Conservation (phyloP, 2,329 filamentous ascomycete species). For the Aspergillus fijiensis region DNA sequence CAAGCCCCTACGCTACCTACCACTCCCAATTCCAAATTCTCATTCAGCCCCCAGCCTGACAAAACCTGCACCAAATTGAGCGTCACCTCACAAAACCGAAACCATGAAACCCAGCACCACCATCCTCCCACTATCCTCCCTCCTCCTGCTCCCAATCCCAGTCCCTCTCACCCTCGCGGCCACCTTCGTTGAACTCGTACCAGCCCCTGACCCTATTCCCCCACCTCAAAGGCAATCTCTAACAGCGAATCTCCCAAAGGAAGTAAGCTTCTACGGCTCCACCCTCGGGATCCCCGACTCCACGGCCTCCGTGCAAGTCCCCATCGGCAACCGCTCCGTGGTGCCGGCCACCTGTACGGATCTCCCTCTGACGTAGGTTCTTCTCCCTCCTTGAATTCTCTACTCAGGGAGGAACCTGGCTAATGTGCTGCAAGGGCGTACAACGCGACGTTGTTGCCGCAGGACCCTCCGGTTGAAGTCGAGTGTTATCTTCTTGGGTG, state of each 20-base stretch:
- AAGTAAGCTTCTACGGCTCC: not conserved
- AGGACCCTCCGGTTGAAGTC: not conserved
- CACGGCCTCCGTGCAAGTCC: not conserved
- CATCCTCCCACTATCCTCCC: not conserved
- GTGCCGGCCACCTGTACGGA: not conserved
- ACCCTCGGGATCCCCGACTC: not conserved
- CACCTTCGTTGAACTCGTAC: not conserved
- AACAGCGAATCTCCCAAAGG: not conserved
- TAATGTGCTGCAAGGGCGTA: not conserved
- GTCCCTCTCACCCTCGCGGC: not conserved
- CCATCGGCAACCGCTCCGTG: not conserved
- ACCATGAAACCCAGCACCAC: not conserved
- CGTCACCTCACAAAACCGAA: not conserved
- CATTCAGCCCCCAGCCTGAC: no score
- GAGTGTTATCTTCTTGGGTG: not conserved
- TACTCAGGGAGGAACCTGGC: no score
- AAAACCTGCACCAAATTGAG: no score
- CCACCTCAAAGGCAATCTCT: no score
- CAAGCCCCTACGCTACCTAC: no score
- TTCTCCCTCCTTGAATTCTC: not conserved
- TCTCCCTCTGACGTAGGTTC: not conserved
- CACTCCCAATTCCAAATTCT: no score
- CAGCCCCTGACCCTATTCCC: not conserved
- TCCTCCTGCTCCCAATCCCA: not conserved
- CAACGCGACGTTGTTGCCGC: not conserved